A percentile compares a stretch with the other conserved stretches of the same genome.
These are phyloP conservation scores for Exophiala calicioides DNA, from an alignment of 2,329 filamentous ascomycete species.

Conservation along the genomic window DNA sequence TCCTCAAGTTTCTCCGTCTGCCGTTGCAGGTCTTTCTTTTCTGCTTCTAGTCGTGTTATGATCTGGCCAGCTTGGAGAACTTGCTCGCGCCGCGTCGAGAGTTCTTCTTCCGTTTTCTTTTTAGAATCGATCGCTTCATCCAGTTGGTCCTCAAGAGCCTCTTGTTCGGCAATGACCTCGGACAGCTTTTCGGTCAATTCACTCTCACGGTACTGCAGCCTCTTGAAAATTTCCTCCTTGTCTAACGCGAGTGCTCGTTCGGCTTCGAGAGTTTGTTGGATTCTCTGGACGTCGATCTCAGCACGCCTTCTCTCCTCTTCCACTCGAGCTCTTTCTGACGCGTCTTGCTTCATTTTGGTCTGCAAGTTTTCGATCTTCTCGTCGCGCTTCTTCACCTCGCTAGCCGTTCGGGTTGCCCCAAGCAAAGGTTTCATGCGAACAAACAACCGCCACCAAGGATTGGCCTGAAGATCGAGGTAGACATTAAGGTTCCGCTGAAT, in stretches of 20 bases:
- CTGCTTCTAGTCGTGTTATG: conserved; percentile 80
- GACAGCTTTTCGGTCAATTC: conserved; percentile 92
- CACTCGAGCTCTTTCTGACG: conserved; percentile 71
- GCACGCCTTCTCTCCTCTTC: conserved; percentile 90
- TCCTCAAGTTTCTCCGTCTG: conserved; percentile 69
- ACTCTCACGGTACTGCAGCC: conserved; percentile 86
- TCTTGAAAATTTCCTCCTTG: conserved; percentile 98
- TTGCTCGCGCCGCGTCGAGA: conserved; percentile 75
- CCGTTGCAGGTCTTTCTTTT: conserved; percentile 73
- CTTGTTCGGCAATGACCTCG: conserved; percentile 90
- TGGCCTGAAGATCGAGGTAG: conserved; percentile 84
- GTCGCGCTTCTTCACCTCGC: conserved; percentile 92
- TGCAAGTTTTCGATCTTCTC: conserved; percentile 89
- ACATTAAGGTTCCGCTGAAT: conserved; percentile 93
- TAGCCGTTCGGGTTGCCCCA: conserved; percentile 85
- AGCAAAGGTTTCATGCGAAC: conserved; percentile 93
- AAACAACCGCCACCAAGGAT: conserved; percentile 96
- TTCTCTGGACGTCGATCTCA: conserved; percentile 80
- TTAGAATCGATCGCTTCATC: conserved; percentile 87
- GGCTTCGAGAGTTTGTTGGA: conserved; percentile 92
- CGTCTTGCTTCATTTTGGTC: conserved; percentile 76
- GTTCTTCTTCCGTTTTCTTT: conserved; percentile 81
- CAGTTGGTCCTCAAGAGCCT: conserved; percentile 88
- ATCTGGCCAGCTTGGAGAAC: conserved; percentile 89
- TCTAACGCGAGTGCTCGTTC: conserved; percentile 93